Evolutionary conservation across 2,329 filamentous ascomycete species (phyloP).

Genomic region (Alternaria tenuissima): DNA sequence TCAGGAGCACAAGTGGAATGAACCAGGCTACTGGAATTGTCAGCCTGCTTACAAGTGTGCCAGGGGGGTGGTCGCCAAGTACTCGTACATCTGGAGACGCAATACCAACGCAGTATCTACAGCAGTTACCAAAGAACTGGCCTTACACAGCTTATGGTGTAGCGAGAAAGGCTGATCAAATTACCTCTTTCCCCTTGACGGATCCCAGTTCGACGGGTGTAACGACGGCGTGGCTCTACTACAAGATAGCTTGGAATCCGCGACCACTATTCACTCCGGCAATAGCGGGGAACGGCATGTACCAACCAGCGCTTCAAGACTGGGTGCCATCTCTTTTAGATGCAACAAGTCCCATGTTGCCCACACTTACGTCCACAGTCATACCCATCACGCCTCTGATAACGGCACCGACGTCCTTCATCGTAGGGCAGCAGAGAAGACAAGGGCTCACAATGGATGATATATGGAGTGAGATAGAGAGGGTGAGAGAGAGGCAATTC

Average conservation of each 20-base stretch:
- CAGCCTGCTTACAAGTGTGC: neutral
- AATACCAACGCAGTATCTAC: constrained; percentile 16
- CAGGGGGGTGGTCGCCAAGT: neutral
- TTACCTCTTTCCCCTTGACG: constrained; percentile 6
- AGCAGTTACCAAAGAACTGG: constrained; percentile 19
- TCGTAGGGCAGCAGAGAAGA: neutral
- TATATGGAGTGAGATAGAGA: neutral
- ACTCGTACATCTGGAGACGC: neutral
- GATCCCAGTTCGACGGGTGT: neutral
- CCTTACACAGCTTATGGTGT: constrained; percentile 19
- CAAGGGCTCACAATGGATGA: neutral
- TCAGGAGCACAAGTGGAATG: neutral
- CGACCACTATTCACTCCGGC: constrained; percentile 13
- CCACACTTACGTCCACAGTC: neutral
- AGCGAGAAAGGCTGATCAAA: neutral
- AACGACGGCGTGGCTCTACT: constrained; percentile 13
- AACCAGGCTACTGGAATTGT: neutral
- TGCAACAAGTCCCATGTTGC: neutral
- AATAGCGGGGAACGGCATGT: neutral
- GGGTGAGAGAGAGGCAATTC: neutral
- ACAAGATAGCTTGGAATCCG: constrained; percentile 8
- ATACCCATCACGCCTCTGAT: neutral
- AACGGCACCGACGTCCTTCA: neutral
- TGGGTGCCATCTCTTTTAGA: neutral
- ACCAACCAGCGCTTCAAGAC: constrained; percentile 3